A percentile compares a stretch with the other conserved stretches of the same genome.
Conservation (phyloP, 129 eudicot genomes). For the Flaveria sonorensis region DNA sequence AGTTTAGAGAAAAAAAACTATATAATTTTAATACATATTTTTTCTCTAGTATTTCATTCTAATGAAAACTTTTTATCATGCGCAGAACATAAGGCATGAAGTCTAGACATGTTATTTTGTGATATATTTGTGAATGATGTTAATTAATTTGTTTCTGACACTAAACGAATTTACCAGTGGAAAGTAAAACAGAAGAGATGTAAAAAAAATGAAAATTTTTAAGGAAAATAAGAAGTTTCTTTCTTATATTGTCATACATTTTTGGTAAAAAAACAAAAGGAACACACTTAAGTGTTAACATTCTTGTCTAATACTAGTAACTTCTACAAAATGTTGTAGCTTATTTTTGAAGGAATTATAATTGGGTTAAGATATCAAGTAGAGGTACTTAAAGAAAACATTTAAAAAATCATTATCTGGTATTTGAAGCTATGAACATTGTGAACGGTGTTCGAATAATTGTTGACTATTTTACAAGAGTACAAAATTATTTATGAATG, state of each 20-base stretch:
- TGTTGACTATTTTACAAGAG: conserved; percentile 43
- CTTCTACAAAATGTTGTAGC: too few relatives aligned
- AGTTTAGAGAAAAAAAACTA: too few relatives aligned
- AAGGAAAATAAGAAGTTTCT: not conserved
- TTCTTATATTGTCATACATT: not conserved
- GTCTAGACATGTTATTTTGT: not conserved
- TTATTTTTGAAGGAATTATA: not conserved
- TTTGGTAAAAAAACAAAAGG: not conserved
- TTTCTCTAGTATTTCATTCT: not conserved
- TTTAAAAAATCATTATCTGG: not conserved
- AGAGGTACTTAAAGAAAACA: not conserved
- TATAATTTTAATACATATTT: too few relatives aligned
- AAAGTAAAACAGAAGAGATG: not conserved
- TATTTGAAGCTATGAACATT: conserved; percentile 23
- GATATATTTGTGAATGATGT: not conserved
- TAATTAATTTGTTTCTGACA: not conserved
- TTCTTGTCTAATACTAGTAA: not conserved
- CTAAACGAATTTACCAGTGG: not conserved
- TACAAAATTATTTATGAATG: conserved; percentile 29
- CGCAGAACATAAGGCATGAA: not conserved
- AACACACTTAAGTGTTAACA: too few relatives aligned
- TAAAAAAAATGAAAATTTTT: not conserved
- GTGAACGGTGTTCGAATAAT: conserved; percentile 32
- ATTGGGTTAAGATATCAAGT: not conserved
- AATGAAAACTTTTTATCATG: not conserved